Evolutionary conservation across 1,139 yeast species (phyloP), one percentile per base, ranked within the genome.

Genomic region (Geotrichum klebahnii): DNA sequence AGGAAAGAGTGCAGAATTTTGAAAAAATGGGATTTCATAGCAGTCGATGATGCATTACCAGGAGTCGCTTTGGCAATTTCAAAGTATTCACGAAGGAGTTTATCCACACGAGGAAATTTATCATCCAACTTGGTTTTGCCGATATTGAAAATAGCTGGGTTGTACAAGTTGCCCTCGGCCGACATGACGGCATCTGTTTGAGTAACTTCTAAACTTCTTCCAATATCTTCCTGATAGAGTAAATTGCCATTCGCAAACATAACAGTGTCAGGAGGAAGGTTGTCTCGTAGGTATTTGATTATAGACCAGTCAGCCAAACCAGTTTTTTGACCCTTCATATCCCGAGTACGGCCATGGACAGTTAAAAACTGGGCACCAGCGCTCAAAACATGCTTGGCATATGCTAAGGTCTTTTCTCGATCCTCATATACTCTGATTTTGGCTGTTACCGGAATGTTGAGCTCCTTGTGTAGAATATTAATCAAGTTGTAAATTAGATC

Each of bases 291-390:
- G 63, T 80, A 87, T 58, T 74, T 78, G 55, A 94, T 77, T 28
- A 83, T 76, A 26, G 80, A 76, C 97, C 98, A 92, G 69, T 92
- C 90, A 1, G 98, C 98, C 47, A 94, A 70, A 0, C 98, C 98
- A 0, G 98, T 90, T 53, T 80, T 77, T 66, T 90, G 97, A 3
- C 98, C 98, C 67, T 92, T 92, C 95, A 90, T 94, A 55, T 90
- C 98, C 57, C 98, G 76, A 1, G 97, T 85, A 61, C 99, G 77
- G 2, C 97, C 97, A 67, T 94, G 99, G 4, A 94, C 85, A 1
- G 97, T 89, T 39, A 94, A 72, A 63, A 92, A 87, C 68, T 89
- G 97, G 0, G 98, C 98, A 5, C 98, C 98, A 0, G 98, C 96
- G 56, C 76, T 76, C 31, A 92, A 71, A n/a, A 94, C 90, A 88